Evolutionary conservation across 805 yeast species (phyloP).

Genomic region (Saccharomycopsis sp.): DNA sequence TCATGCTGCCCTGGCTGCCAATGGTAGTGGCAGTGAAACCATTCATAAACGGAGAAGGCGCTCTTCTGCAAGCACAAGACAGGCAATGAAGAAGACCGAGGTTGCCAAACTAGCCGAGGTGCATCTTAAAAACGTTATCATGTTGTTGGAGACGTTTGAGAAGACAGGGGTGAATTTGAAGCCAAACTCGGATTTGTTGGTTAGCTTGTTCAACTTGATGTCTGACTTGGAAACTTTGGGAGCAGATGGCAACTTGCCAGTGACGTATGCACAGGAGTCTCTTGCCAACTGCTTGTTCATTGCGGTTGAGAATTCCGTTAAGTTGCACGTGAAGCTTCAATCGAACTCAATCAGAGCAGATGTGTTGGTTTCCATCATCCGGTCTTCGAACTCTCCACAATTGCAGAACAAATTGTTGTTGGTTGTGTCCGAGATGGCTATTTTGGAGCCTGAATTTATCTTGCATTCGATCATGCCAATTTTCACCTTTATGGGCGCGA

Average conservation of each 20-base stretch:
- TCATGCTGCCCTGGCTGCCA: no score
- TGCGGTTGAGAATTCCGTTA: slow-evolving; percentile 49
- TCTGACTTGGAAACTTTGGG: slow-evolving; percentile 79
- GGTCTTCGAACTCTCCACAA: slow-evolving; percentile 86
- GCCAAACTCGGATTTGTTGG: slow-evolving; percentile 38
- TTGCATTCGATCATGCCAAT: slow-evolving; percentile 99
- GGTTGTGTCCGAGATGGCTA: slow-evolving; percentile 80
- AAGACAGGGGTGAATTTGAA: slow-evolving; percentile 27
- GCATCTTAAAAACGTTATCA: slow-evolving; percentile 70
- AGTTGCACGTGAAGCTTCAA: slow-evolving; percentile 36
- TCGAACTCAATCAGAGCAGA: slow-evolving; percentile 75
- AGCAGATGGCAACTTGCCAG: slow-evolving; percentile 85
- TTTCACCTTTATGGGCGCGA: slow-evolving; percentile 98
- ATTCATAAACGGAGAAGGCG: slow-evolving; percentile 77
- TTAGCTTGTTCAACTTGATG: slow-evolving; percentile 48
- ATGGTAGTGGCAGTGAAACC: slow-evolving; percentile 23
- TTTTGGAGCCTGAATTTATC: slow-evolving; percentile 82
- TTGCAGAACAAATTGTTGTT: slow-evolving; percentile 82
- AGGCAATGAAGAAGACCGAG: slow-evolving; percentile 60
- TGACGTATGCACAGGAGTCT: slow-evolving; percentile 83
- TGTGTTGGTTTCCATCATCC: slow-evolving; percentile 79
- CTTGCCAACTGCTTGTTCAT: slow-evolving; percentile 78
- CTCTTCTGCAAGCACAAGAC: slow-evolving; percentile 67
- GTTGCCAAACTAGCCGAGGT: slow-evolving; percentile 65
- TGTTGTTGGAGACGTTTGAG: slow-evolving; percentile 74